Conservation (phyloP, 2,329 filamentous ascomycete species). For the Trichoderma hamatum region DNA sequence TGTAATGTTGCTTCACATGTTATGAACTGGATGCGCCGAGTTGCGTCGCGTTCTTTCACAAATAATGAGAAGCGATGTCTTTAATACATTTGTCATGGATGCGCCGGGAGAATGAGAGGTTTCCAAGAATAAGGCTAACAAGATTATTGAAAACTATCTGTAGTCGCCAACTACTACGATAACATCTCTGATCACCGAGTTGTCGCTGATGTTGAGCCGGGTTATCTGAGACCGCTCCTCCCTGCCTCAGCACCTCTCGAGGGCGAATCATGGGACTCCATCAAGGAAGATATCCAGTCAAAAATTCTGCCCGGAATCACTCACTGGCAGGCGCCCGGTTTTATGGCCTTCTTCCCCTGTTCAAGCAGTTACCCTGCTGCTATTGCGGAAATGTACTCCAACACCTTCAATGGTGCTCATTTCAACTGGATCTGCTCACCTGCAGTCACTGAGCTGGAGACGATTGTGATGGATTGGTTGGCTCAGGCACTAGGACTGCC, state of each 20-base stretch:
- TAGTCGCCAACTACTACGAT: slow-evolving; percentile 84
- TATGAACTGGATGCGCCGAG: neutral
- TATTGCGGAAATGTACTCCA: slow-evolving; percentile 88
- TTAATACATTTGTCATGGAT: neutral
- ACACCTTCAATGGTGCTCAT: slow-evolving; percentile 83
- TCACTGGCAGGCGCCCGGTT: slow-evolving; percentile 92
- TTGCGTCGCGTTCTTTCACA: neutral
- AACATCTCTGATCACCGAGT: slow-evolving; percentile 71
- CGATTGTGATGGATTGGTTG: slow-evolving; percentile 89
- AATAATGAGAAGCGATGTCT: neutral
- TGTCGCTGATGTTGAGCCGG: slow-evolving; percentile 76
- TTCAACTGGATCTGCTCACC: slow-evolving; percentile 98
- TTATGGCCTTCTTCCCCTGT: slow-evolving; percentile 94
- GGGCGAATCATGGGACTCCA: slow-evolving; percentile 74
- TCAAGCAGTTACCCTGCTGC: slow-evolving; percentile 81
- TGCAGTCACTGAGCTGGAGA: slow-evolving; percentile 90
- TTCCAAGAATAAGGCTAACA: neutral
- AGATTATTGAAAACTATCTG: neutral
- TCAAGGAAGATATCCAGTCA: slow-evolving; percentile 79
- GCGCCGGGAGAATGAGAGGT: neutral
- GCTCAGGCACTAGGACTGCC: slow-evolving; percentile 76
- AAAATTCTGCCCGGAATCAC: slow-evolving; percentile 92
- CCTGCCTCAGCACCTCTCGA: slow-evolving; percentile 66
- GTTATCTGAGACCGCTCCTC: slow-evolving; percentile 81
- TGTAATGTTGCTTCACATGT: neutral